Evolutionary conservation across 2,329 filamentous ascomycete genomes (phyloP), one percentile per base, ranked within the genome.

Genomic region (Mycosphaerella sp.): DNA sequence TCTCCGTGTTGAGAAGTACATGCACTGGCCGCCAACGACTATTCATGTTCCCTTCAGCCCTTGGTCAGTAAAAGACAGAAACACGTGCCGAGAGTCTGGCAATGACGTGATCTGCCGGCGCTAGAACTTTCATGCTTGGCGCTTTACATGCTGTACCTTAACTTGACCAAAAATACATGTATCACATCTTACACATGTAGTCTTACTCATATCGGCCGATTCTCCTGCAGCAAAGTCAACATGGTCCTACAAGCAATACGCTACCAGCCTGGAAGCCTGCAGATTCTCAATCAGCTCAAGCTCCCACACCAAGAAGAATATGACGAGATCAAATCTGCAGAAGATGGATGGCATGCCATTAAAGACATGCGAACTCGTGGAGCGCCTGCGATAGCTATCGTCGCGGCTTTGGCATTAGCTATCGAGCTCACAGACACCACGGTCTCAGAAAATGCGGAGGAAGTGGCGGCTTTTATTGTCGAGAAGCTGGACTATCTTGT

Each of bases 311-410:
- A 86, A 61, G 84, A 87, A 64, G 80, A 87, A 68, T 93, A 90
- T 68, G 86, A 91, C 63, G 68, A 79, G 57, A 80, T 91, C 47
- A 77, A 77, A 27, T 86, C 80, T 9, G 80, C 82, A 56, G 79
- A 84, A 61, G 85, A 89, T 70, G 87, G 86, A 34, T 93, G 88
- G 72, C 84, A 89, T 67, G 87, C 85, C 62, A 93, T 93, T 71
- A 83, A 82, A 62, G 79, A 85, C 13, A 93, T 93, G 87, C 82
- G 87, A 63, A 88, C 75, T 49, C 76, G 81, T 46, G 86, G 88
- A 36, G 93, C 93, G 4, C 93, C 93, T 0, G 93, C 93, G 41
- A 98, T 98, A 68, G 93, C 93, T 40, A 97, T 98, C 58, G 93
- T 98, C n/a, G 93, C 93, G 17, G 87, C 87, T 16, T 79, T 98